These are phyloP conservation scores for Saccharum officinarum DNA, from an alignment of 176 grass and related monocot species.

Conservation along the genomic window DNA sequence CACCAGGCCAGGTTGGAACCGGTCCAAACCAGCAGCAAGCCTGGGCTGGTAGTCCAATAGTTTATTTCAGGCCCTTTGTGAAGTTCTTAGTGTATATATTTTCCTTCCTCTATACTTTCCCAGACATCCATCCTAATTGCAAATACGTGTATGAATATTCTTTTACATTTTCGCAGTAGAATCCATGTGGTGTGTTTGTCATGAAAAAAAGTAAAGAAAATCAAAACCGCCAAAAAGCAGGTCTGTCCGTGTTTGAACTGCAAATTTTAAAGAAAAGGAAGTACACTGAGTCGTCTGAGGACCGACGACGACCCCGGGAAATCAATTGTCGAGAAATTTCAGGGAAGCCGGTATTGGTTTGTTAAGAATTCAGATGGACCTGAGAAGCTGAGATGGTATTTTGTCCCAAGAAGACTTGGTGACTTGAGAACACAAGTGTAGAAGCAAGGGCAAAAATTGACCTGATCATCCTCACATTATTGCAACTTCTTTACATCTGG, in stretches of 20 bases:
- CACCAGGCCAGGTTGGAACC: not conserved
- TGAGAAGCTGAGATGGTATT: not conserved
- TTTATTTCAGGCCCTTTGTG: not conserved
- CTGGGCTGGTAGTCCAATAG: not conserved
- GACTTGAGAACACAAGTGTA: no score
- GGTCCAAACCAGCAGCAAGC: not conserved
- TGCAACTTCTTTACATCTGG: not conserved
- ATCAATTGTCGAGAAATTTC: not conserved
- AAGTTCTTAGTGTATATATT: not conserved
- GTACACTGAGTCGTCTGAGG: not conserved
- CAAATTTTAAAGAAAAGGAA: not conserved
- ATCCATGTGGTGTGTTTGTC: no score
- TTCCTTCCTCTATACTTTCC: not conserved
- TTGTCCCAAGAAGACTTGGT: not conserved
- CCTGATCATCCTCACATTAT: no score
- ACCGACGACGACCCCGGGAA: not conserved
- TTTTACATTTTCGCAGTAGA: not conserved
- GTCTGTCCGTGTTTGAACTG: not conserved
- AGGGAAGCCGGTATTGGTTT: not conserved
- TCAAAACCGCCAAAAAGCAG: not conserved
- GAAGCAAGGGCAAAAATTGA: no score
- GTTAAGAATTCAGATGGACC: conserved; percentile 7
- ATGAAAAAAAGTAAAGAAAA: not conserved
- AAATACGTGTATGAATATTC: not conserved
- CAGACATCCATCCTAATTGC: not conserved